These are phyloP conservation scores for Spinellus fusiger DNA, from an alignment of 192 early-diverging fungal genomes.

Conservation along the genomic window DNA sequence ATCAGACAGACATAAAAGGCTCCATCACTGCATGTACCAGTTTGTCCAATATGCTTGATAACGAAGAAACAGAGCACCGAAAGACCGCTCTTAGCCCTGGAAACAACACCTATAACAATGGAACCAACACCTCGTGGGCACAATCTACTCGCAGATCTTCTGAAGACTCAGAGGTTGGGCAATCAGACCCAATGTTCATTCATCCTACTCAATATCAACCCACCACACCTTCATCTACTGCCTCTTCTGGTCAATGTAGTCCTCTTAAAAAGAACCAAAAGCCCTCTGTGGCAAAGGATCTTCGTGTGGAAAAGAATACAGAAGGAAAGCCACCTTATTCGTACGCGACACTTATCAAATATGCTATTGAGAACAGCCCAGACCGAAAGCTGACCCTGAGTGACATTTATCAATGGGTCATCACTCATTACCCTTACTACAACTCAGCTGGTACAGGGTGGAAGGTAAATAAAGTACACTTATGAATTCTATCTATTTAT, in stretches of 20 bases:
- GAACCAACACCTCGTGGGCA: neutral
- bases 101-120: neutral
- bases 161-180: neutral
- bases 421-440: conserved; percentile 71
- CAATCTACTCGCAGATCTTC: neutral
- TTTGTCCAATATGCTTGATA: neutral
- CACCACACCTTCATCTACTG: neutral
- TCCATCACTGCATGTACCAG: neutral
- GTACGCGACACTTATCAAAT: conserved; percentile 72
- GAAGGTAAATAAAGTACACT: conserved; percentile 39
- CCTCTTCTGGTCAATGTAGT: neutral
- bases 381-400: conserved; percentile 64
- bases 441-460: conserved; percentile 57
- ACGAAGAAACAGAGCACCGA: neutral
- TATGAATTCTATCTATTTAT: neutral
- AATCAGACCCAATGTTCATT: neutral
- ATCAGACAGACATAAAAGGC: neutral
- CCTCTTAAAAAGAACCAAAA: neutral
- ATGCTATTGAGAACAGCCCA: conserved; percentile 65
- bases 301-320: conserved; percentile 30
- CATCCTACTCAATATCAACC: neutral
- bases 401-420: conserved; percentile 76
- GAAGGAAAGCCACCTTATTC: conserved; percentile 67
- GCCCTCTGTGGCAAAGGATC: conserved; percentile 1
- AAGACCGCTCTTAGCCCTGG: neutral